phyloP scores from a whole-genome alignment of 139 green algal genomes.

The Chlamydomonas urium region DNA sequence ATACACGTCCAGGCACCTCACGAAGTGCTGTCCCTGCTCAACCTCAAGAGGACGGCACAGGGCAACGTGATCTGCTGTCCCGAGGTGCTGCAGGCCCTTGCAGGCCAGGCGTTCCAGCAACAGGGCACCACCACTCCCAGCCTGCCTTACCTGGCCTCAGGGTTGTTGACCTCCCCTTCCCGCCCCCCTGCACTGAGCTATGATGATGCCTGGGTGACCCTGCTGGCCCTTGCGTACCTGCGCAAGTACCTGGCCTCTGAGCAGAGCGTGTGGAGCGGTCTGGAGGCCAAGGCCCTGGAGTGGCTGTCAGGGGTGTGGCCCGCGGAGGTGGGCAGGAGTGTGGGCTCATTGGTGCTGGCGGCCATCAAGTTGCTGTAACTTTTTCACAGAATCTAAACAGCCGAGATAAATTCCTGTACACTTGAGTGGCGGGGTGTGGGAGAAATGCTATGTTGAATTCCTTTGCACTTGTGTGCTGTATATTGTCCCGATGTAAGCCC shows the following conservation, averaged over 20 bases:
- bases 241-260: background rate
- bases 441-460: no score
- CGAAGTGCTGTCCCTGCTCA: background rate
- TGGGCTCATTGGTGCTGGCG: conserved; percentile 7
- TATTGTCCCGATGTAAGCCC: no score
- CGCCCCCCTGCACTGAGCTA: background rate
- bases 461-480: no score
- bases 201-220: background rate
- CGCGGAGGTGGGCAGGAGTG: background rate
- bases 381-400: no score
- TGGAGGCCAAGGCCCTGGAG: conserved; percentile 15
- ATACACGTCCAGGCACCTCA: background rate
- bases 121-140: background rate
- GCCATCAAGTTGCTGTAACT: conserved; percentile 10
- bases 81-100: conserved; percentile 1
- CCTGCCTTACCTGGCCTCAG: background rate
- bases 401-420: no score
- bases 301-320: conserved; percentile 2
- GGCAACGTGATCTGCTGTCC: background rate
- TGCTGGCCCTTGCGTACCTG: conserved; percentile 9
- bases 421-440: no score
- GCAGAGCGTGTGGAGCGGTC: background rate
- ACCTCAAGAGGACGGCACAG: background rate
- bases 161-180: background rate
- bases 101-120: conserved; percentile 2